These are phyloP conservation scores for Thymus quinquecostatus DNA, from an alignment of 257 asterid species.

Conservation along the genomic window DNA sequence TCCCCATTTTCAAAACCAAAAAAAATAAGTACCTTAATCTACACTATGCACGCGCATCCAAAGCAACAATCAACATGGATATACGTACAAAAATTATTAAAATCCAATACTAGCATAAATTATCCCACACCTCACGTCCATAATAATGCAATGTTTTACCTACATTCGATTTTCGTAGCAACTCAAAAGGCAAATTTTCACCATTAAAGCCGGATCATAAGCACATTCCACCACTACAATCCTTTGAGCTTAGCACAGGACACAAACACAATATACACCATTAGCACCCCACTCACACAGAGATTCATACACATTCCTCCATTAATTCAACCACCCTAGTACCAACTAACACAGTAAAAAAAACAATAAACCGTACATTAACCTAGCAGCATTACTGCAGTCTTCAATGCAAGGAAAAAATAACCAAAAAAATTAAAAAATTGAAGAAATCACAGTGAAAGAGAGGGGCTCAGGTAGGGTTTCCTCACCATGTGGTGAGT, in stretches of 20 bases:
- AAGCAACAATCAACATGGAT: background rate
- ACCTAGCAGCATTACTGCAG: background rate
- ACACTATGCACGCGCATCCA: slow-evolving; percentile 4
- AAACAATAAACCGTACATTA: background rate
- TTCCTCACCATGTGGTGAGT: slow-evolving; percentile 48
- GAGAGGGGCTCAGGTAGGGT: slow-evolving; percentile 21
- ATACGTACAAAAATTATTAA: background rate
- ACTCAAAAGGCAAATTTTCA: too few species aligned
- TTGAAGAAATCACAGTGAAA: background rate
- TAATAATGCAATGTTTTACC: background rate
- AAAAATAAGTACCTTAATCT: background rate
- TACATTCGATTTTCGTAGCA: background rate
- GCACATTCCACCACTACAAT: slow-evolving; percentile 11
- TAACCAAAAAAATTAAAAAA: background rate
- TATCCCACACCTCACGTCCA: background rate
- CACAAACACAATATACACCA: slow-evolving; percentile 9
- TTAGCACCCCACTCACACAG: background rate
- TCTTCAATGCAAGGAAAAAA: background rate
- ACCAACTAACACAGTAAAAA: background rate
- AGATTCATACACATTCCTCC: slow-evolving; percentile 9
- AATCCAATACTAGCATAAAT: background rate
- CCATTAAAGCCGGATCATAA: too few species aligned
- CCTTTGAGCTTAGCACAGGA: background rate
- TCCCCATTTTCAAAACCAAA: too few species aligned
- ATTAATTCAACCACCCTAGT: background rate